Evolutionary conservation across 805 yeast species (phyloP), one percentile per base, ranked within the genome.

Genomic region (Saccharomyces jurei): DNA sequence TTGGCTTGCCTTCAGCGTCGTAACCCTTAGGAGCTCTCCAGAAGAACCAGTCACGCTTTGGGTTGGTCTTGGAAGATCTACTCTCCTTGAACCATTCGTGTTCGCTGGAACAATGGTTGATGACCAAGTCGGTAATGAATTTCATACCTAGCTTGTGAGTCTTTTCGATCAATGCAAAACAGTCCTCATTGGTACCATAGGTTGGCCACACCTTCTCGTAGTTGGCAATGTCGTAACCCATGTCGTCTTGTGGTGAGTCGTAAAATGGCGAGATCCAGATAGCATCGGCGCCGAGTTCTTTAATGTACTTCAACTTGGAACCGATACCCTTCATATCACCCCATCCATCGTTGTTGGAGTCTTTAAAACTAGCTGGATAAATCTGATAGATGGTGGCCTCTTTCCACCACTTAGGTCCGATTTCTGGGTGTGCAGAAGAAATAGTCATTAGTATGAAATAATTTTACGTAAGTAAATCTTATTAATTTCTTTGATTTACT

Each of bases 221-320:
- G 66, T 81, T 76, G 21, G 79, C 67, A 61, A 81, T 79, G 60
- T 81, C 85, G 63, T 81, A 81, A 3, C 86, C 86, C 84, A 81
- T 81, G 63, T 81, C 86, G 51, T 76, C 79, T 63, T 78, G 81
- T 5, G 85, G 85, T 2, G 82, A 77, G 57, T 78, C 81, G 67
- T 74, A 80, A 71, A 78, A 77, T 25, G 85, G 86, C 27, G 80
- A 77, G 52, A 81, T 64, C 86, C 85, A 81, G 46, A 81, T 69
- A 14, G 77, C 76, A 54, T 79, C 82, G 14, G 72, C 72, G 2
- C 83, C 65, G 9, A 29, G 31, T 13, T 29, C 31, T 29, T 29
- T 29, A 13, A 29, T 29, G 31, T 29, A 29, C 31, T 79, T 82
- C 58, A 81, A 68, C 30, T 76, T 74, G 17, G 78, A 72, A 56